Conservation (phyloP, 192 early-diverging fungal species). For the Chytriomyces confervae region DNA sequence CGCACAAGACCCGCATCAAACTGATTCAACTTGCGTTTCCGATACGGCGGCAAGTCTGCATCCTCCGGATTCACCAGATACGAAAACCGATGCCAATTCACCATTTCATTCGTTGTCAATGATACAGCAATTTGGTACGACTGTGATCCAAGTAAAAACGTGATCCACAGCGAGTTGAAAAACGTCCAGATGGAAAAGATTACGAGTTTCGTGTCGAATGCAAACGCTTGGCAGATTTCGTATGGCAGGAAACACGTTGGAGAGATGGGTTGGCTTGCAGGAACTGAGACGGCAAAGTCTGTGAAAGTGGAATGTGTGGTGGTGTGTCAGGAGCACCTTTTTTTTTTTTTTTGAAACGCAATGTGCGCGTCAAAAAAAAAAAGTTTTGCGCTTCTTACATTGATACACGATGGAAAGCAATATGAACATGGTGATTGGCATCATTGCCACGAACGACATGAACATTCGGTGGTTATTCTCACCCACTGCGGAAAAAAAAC, state of each 20-base stretch:
- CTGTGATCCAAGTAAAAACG: slow-evolving; percentile 78
- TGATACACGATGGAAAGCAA: slow-evolving; percentile 67
- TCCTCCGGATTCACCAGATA: slow-evolving; percentile 64
- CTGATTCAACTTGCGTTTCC: slow-evolving; percentile 61
- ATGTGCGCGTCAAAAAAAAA: no score
- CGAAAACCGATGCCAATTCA: slow-evolving; percentile 76
- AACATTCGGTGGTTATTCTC: slow-evolving; percentile 87
- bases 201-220: slow-evolving; percentile 75
- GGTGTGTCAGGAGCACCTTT: slow-evolving; percentile 15
- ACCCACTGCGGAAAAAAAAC: slow-evolving; percentile 71
- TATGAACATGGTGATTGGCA: slow-evolving; percentile 63
- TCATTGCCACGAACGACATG: slow-evolving; percentile 75
- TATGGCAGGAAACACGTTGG: slow-evolving; percentile 40
- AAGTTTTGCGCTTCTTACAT: no score
- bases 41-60: slow-evolving; percentile 44
- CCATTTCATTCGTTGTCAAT: slow-evolving; percentile 89
- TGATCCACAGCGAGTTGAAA: slow-evolving; percentile 82
- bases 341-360: slow-evolving; percentile 28
- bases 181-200: slow-evolving; percentile 73
- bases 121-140: slow-evolving; percentile 75
- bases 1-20: slow-evolving; percentile 80
- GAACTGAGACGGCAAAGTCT: slow-evolving; percentile 26
- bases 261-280: slow-evolving; percentile 28
- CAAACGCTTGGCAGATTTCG: slow-evolving; percentile 72
- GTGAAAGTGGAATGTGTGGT: not conserved